A percentile compares a stretch with the other conserved stretches of the same genome.
Evolutionary conservation across 495 filamentous ascomycete species (phyloP).

Genomic region (Hypomontagnella monticulosa): DNA sequence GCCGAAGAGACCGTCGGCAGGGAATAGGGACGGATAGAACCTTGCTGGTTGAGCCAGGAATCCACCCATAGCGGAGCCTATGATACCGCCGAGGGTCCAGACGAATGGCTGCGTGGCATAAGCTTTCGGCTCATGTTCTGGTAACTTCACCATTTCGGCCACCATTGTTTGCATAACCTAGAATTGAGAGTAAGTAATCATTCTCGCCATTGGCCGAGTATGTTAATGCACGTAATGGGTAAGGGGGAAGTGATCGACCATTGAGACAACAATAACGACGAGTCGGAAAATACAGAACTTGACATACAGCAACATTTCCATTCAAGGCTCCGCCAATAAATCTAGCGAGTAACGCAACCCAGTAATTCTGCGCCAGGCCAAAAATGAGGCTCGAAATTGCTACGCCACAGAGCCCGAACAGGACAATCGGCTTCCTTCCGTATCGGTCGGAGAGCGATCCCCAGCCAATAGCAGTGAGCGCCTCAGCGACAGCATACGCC

Average conservation of each 20-base stretch:
- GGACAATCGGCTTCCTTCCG: constrained; percentile 83
- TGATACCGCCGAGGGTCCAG: constrained; percentile 85
- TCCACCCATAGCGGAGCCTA: constrained; percentile 83
- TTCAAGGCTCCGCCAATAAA: constrained; percentile 86
- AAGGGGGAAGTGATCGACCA: too few species aligned
- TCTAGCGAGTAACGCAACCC: constrained; percentile 78
- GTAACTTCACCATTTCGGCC: constrained; percentile 83
- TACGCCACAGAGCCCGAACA: constrained; percentile 82
- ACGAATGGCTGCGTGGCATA: constrained; percentile 93
- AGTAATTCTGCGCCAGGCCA: constrained; percentile 79
- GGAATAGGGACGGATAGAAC: constrained; percentile 77
- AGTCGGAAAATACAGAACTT: neutral
- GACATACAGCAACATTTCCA: constrained; percentile 62
- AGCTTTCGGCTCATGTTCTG: constrained; percentile 82
- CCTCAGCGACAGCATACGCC: constrained; percentile 88
- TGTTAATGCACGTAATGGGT: neutral
- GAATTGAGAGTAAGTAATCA: neutral
- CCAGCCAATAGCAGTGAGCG: constrained; percentile 82
- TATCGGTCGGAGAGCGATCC: constrained; percentile 82
- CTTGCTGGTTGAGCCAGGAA: constrained; percentile 79
- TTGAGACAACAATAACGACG: neutral
- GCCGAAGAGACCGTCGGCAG: constrained; percentile 74
- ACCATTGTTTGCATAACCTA: constrained; percentile 86
- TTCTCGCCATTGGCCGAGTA: neutral
- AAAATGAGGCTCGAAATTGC: constrained; percentile 88